phyloP scores from a whole-genome alignment of 1,284 basidiomycete species.

The Pisolithus thermaeus region DNA sequence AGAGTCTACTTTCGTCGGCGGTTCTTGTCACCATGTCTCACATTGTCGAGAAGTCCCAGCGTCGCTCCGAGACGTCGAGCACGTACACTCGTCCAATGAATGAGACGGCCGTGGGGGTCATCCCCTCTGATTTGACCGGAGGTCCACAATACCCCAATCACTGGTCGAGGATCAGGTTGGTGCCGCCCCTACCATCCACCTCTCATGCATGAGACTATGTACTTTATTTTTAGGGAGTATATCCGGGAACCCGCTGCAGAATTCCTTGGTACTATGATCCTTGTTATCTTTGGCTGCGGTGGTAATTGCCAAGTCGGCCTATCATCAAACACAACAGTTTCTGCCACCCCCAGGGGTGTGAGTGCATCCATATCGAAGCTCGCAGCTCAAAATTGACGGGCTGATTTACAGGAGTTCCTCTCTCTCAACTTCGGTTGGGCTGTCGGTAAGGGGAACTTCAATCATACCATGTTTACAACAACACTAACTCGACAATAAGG shows the following conservation, averaged over 20 bases:
- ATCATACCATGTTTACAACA: neutral
- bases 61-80: neutral
- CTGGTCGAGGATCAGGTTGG: constrained; percentile 54
- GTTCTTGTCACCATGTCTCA: neutral
- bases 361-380: constrained; percentile 24
- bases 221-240: constrained; percentile 26
- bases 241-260: constrained; percentile 64
- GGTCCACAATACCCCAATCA: constrained; percentile 38
- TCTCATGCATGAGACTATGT: constrained; percentile 1
- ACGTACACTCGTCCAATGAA: neutral
- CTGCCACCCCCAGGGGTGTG: constrained; percentile 56
- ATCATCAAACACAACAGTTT: constrained; percentile 45
- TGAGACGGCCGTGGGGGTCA: neutral
- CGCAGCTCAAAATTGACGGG: neutral
- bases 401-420: constrained; percentile 42
- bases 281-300: constrained; percentile 62
- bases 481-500: constrained; percentile 24
- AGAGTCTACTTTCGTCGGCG: neutral
- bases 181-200: neutral
- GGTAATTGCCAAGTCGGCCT: constrained; percentile 61
- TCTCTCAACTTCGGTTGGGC: constrained; percentile 67
- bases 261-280: constrained; percentile 61
- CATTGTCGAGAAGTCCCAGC: neutral
- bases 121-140: neutral
- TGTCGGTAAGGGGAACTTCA: constrained; percentile 35